Evolutionary conservation across 768 basidiomycete species (phyloP).

Genomic region (Porpolomopsis calyptriformis): DNA sequence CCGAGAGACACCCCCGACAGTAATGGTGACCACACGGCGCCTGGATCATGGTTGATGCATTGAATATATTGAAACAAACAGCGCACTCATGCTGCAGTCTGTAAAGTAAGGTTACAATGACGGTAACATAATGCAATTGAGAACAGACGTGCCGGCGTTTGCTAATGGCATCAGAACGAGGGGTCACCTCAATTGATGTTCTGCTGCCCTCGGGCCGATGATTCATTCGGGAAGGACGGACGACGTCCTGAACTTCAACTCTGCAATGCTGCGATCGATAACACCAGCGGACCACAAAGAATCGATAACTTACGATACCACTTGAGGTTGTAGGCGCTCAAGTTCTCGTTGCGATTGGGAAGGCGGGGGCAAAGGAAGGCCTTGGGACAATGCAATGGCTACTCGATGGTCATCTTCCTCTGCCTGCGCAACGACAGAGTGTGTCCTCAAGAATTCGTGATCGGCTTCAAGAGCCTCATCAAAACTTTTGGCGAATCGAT

Average conservation of each 20-base stretch:
- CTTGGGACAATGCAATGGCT: slow-evolving; percentile 28
- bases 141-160: background rate
- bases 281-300: background rate
- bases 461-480: slow-evolving; percentile 31
- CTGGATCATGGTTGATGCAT: slow-evolving; percentile 6
- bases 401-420: slow-evolving; percentile 32
- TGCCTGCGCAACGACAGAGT: slow-evolving; percentile 24
- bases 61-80: slow-evolving; percentile 5
- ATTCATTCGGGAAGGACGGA: no score
- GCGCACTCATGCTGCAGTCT: slow-evolving; percentile 4
- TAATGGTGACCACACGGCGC: slow-evolving; percentile 30
- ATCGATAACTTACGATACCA: background rate
- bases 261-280: background rate
- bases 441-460: slow-evolving; percentile 20
- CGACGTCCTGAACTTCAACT: no score
- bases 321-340: background rate
- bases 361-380: slow-evolving; percentile 19
- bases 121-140: no score
- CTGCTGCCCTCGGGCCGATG: no score
- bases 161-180: no score
- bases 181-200: no score
- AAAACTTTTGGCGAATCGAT: slow-evolving; percentile 32
- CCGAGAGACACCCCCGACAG: slow-evolving; percentile 24
- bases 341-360: slow-evolving; percentile 9
- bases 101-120: background rate